A percentile compares a stretch with the other conserved stretches of the same genome.
Evolutionary conservation across 1,139 yeast species (phyloP).

Genomic region (Scheffersomyces illinoinensis): DNA sequence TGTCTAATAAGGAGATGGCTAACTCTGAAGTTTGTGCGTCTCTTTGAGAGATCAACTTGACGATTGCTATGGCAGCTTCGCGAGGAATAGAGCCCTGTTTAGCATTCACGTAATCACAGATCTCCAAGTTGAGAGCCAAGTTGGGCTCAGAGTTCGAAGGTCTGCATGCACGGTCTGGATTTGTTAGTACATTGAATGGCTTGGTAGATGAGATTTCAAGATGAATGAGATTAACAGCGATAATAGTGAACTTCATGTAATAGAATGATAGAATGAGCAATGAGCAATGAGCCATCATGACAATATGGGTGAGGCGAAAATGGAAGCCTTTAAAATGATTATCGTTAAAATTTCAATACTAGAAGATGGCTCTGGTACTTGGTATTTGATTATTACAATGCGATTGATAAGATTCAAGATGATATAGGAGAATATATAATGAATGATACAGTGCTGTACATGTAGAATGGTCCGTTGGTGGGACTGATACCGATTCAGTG

Average conservation of each 20-base stretch:
- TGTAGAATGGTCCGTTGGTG: background rate
- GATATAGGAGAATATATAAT: background rate
- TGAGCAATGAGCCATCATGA: background rate
- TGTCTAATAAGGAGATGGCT: slow-evolving; percentile 68
- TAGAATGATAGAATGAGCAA: background rate
- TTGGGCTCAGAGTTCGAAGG: slow-evolving; percentile 86
- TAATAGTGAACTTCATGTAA: background rate
- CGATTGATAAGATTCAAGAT: background rate
- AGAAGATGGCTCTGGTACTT: background rate
- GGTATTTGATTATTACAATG: background rate
- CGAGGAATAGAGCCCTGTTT: slow-evolving; percentile 91
- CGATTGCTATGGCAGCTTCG: slow-evolving; percentile 92
- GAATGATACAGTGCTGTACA: background rate
- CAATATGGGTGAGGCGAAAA: background rate
- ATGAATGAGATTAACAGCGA: background rate
- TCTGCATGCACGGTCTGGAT: slow-evolving; percentile 79
- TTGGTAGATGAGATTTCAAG: background rate
- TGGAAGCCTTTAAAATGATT: background rate
- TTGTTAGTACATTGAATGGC: slow-evolving; percentile 16
- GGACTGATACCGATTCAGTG: background rate
- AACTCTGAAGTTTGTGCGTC: slow-evolving; percentile 76
- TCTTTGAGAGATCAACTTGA: slow-evolving; percentile 75
- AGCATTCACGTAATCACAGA: slow-evolving; percentile 89
- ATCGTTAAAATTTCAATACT: background rate
- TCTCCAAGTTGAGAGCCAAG: slow-evolving; percentile 82